Conservation (phyloP, 257 asterid genomes). For the Capsicum chinense region DNA sequence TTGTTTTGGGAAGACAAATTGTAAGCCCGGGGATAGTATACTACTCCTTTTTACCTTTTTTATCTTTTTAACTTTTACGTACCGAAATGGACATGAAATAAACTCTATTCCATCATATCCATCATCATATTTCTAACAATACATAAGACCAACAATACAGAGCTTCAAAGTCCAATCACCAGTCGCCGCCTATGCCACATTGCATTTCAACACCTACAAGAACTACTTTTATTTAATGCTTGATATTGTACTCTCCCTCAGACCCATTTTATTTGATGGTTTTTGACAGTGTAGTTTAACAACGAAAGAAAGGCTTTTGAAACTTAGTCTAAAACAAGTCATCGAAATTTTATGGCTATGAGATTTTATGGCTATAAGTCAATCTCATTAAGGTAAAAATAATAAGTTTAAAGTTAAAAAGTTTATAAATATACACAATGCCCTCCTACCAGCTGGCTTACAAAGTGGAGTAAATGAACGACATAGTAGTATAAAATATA, state of each 20-base stretch:
- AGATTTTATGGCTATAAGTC: background rate
- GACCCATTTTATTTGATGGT: background rate
- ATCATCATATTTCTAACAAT: background rate
- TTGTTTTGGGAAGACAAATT: background rate
- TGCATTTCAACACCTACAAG: conserved; percentile 2
- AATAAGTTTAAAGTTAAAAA: background rate
- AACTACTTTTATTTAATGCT: background rate
- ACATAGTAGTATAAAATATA: background rate
- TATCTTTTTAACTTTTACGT: background rate
- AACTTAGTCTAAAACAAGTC: background rate
- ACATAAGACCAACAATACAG: background rate
- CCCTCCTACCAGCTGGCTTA: conserved; percentile 12
- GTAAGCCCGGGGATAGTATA: background rate
- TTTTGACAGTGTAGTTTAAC: background rate
- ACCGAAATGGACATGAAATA: background rate
- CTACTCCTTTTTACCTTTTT: background rate
- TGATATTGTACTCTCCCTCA: background rate
- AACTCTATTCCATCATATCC: background rate
- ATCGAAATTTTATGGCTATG: background rate
- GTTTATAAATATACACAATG: background rate
- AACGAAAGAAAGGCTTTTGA: background rate
- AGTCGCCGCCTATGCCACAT: background rate
- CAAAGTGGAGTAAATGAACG: background rate
- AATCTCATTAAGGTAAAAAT: background rate
- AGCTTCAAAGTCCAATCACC: background rate